phyloP scores from a whole-genome alignment of 345 rosid species.

The Angophora floribunda region DNA sequence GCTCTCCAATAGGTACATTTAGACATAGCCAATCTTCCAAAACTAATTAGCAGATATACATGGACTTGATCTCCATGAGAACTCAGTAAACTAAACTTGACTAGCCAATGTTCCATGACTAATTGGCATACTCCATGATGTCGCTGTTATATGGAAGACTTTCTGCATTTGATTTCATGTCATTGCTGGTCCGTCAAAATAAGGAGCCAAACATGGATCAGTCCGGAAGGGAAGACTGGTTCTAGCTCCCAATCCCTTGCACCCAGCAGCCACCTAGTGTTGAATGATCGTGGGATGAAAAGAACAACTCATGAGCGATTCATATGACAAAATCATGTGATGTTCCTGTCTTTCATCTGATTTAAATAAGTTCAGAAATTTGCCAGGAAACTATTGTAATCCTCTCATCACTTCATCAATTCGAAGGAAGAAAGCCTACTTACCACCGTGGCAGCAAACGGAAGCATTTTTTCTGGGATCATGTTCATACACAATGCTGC shows the following conservation, averaged over 20 bases:
- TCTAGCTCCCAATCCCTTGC: slow-evolving; percentile 77
- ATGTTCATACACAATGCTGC: slow-evolving; percentile 54
- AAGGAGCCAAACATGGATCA: slow-evolving; percentile 43
- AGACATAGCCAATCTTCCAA: not conserved
- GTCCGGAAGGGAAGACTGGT: slow-evolving; percentile 50
- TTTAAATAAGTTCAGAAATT: not conserved
- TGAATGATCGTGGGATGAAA: not conserved
- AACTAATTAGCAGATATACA: not conserved
- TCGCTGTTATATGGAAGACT: not conserved
- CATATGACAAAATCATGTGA: not conserved
- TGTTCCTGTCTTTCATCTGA: not conserved
- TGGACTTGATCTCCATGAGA: not conserved
- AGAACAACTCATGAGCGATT: not conserved
- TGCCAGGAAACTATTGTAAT: not conserved
- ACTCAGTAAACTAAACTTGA: not conserved
- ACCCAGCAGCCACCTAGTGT: slow-evolving; percentile 66
- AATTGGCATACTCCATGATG: not conserved
- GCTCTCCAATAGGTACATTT: not conserved
- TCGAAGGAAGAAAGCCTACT: not conserved
- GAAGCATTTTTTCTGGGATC: slow-evolving; percentile 73
- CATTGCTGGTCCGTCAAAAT: not conserved
- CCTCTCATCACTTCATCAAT: not conserved
- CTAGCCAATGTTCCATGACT: not conserved
- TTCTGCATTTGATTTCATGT: not conserved
- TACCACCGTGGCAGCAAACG: slow-evolving; percentile 88